Evolutionary conservation across 371 early-diverging fungal species (phyloP).

Genomic region (Mortierella sp.): DNA sequence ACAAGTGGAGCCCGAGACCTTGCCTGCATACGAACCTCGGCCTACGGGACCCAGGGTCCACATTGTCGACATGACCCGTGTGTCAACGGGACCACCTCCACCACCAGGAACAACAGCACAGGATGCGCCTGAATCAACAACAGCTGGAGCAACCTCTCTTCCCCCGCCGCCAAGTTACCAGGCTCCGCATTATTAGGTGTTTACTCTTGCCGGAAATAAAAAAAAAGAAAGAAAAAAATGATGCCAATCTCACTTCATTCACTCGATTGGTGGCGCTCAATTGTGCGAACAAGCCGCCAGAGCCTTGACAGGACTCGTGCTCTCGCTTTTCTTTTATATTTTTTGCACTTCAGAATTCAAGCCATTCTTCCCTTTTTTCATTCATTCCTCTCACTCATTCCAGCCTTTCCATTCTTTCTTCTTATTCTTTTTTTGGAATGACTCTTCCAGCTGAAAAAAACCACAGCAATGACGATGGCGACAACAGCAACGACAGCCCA

Average conservation of each 20-base stretch:
- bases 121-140: background rate
- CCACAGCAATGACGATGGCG: background rate
- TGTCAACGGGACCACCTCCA: background rate
- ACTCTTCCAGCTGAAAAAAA: background rate
- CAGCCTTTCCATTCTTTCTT: background rate
- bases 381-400: background rate
- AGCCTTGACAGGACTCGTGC: background rate
- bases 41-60: constrained; percentile 18
- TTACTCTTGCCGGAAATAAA: background rate
- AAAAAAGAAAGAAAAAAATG: background rate
- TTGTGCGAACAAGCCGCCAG: background rate
- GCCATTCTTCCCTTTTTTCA: background rate
- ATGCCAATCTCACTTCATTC: no score
- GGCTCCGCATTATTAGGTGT: background rate
- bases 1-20: constrained; percentile 9
- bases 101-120: background rate
- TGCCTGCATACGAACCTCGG: constrained; percentile 30
- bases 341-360: background rate
- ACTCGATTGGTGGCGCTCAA: background rate
- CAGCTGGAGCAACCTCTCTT: background rate
- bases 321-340: background rate
- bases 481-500: background rate
- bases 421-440: background rate
- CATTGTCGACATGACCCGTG: constrained; percentile 23
- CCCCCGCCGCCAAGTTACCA: constrained; percentile 3